Conservation (phyloP, 345 rosid species). For the Brassica napus region DNA sequence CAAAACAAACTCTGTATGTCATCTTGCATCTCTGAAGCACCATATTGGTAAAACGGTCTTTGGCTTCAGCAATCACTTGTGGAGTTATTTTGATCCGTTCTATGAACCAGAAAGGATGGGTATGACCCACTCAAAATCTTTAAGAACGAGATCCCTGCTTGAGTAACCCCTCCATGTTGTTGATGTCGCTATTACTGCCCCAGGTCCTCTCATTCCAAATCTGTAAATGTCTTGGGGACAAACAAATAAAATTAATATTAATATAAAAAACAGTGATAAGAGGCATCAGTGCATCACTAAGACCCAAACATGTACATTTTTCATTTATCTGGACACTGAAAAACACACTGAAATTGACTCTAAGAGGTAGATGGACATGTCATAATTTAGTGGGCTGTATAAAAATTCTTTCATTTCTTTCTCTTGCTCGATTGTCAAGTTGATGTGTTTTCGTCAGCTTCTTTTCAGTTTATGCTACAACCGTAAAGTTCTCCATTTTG, state of each 20-base stretch:
- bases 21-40: slow-evolving; percentile 72
- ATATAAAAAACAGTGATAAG: neutral
- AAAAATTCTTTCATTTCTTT: too few relatives aligned
- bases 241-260: too few relatives aligned
- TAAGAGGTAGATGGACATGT: too few relatives aligned
- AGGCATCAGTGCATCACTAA: neutral
- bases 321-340: neutral
- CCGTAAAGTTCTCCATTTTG: neutral
- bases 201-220: neutral
- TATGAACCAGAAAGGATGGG: neutral
- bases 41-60: slow-evolving; percentile 28
- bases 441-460: neutral
- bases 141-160: neutral
- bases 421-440: too few relatives aligned
- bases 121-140: neutral
- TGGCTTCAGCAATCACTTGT: neutral
- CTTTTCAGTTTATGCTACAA: neutral
- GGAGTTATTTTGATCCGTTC: neutral
- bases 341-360: neutral
- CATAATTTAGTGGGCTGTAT: neutral
- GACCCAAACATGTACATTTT: neutral
- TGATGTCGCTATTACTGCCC: neutral
- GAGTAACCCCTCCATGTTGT: neutral
- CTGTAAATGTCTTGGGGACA: neutral
- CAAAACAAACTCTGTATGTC: slow-evolving; percentile 52